Conservation (phyloP, 2,329 filamentous ascomycete species). For the Neofusicoccum laricinum region DNA sequence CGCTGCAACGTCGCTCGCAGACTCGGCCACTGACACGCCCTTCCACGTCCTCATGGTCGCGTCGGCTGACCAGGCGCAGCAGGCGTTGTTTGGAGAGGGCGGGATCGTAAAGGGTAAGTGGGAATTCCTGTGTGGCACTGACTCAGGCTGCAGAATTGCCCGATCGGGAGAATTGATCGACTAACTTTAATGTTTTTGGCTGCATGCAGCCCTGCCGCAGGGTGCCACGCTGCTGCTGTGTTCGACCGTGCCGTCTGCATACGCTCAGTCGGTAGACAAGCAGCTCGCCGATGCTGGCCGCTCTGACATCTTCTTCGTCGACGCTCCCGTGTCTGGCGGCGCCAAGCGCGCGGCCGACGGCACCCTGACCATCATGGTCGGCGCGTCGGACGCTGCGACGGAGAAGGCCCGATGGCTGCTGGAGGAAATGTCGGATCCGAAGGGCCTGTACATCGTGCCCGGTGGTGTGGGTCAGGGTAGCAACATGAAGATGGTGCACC, state of each 20-base stretch:
- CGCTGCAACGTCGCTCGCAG: conserved; percentile 57
- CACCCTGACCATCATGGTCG: conserved; percentile 73
- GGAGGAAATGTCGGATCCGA: conserved; percentile 58
- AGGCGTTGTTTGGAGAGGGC: conserved; percentile 60
- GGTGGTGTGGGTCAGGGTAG: conserved; percentile 54
- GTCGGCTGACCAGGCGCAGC: conserved; percentile 65
- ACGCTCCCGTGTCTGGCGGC: conserved; percentile 71
- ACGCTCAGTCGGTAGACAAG: conserved; percentile 59
- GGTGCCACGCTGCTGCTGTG: conserved; percentile 64
- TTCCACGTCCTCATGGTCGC: conserved; percentile 75
- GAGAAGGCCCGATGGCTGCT: conserved; percentile 58
- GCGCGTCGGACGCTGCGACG: conserved; percentile 57
- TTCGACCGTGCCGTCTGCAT: conserved; percentile 67
- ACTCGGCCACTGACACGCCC: conserved; percentile 57
- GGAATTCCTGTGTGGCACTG: conserved; percentile 4
- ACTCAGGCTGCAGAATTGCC: conserved; percentile 1
- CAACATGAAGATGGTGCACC: conserved; percentile 58
- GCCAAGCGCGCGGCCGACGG: conserved; percentile 66
- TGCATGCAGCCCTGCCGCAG: conserved; percentile 45
- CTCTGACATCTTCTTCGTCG: conserved; percentile 64
- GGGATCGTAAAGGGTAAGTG: conserved; percentile 46
- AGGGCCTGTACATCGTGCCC: conserved; percentile 57
- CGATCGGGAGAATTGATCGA: conserved; percentile 25
- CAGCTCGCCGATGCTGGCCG: conserved; percentile 56
- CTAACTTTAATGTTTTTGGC: not conserved